Conservation (phyloP, 2,329 filamentous ascomycete genomes). For the Hymenoscyphus linearis region DNA sequence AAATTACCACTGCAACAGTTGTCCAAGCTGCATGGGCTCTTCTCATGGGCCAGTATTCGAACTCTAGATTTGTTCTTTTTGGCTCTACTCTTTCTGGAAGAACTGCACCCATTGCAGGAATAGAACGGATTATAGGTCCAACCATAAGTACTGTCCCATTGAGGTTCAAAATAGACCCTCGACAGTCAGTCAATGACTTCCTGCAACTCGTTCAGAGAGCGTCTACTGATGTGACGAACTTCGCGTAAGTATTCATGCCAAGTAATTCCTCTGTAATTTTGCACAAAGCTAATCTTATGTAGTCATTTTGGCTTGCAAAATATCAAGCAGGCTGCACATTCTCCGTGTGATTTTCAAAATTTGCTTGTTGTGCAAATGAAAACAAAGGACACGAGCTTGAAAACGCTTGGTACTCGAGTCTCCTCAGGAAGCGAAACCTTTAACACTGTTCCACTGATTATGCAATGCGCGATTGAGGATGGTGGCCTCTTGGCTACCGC, state of each 20-base stretch:
- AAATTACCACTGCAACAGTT: slow-evolving; percentile 19
- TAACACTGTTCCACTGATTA: too few species aligned
- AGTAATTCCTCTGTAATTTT: too few species aligned
- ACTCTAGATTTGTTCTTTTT: slow-evolving; percentile 35
- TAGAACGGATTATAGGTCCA: slow-evolving; percentile 38
- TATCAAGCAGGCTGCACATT: slow-evolving; percentile 14
- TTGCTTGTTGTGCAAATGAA: neutral
- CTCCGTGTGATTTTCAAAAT: neutral
- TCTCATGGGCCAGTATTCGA: slow-evolving; percentile 34
- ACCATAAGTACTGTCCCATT: slow-evolving; percentile 33
- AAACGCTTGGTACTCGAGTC: too few species aligned
- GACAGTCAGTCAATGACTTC: too few species aligned
- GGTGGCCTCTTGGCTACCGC: too few species aligned
- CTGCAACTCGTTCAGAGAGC: too few species aligned
- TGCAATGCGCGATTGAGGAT: too few species aligned
- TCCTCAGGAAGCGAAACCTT: too few species aligned
- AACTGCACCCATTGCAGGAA: slow-evolving; percentile 33
- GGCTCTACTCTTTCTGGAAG: slow-evolving; percentile 38
- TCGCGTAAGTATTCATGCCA: too few species aligned
- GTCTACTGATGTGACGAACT: too few species aligned
- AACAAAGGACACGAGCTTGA: neutral
- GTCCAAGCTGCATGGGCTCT: slow-evolving; percentile 41
- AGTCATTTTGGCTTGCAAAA: slow-evolving; percentile 16
- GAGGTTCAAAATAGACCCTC: too few species aligned
- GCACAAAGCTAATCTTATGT: neutral